A percentile compares a stretch with the other conserved stretches of the same genome.
Conservation (phyloP, 2,329 filamentous ascomycete genomes). For the Pseudopyricularia javanii region DNA sequence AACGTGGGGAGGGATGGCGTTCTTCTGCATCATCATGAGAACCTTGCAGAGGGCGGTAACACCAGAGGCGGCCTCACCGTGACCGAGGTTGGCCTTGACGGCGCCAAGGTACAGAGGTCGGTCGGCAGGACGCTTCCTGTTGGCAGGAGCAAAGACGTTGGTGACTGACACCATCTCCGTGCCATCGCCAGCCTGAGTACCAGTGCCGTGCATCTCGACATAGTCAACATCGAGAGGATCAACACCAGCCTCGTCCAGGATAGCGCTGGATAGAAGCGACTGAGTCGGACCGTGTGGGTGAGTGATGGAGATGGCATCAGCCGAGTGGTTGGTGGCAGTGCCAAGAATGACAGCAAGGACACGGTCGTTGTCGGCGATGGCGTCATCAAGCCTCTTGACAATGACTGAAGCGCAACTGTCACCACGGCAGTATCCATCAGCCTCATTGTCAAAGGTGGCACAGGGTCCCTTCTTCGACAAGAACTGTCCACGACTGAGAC, state of each 20-base stretch:
- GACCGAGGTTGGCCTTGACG: conserved; percentile 52
- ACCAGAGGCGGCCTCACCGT: conserved; percentile 50
- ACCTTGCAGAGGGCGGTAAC: conserved; percentile 52
- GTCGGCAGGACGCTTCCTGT: conserved; percentile 30
- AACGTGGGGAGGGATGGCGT: conserved; percentile 50
- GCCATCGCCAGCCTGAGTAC: conserved; percentile 73
- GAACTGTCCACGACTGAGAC: conserved; percentile 65
- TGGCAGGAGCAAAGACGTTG: conserved; percentile 33
- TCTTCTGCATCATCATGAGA: conserved; percentile 51
- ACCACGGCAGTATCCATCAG: conserved; percentile 73
- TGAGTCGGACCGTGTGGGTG: conserved; percentile 71
- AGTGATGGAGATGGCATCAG: conserved; percentile 71
- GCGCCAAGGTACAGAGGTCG: conserved; percentile 50
- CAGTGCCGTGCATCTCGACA: conserved; percentile 83
- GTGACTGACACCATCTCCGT: conserved; percentile 73
- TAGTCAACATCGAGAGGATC: conserved; percentile 70
- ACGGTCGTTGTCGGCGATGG: conserved; percentile 63
- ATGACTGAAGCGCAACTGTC: conserved; percentile 65
- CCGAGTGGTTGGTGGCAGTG: conserved; percentile 69
- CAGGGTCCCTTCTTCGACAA: conserved; percentile 65
- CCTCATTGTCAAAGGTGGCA: conserved; percentile 69
- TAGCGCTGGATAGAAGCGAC: conserved; percentile 54
- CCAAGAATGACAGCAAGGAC: conserved; percentile 66
- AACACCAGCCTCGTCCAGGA: conserved; percentile 61
- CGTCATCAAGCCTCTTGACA: conserved; percentile 70